Evolutionary conservation across 805 yeast genomes (phyloP).

Genomic region (Candida koratica): DNA sequence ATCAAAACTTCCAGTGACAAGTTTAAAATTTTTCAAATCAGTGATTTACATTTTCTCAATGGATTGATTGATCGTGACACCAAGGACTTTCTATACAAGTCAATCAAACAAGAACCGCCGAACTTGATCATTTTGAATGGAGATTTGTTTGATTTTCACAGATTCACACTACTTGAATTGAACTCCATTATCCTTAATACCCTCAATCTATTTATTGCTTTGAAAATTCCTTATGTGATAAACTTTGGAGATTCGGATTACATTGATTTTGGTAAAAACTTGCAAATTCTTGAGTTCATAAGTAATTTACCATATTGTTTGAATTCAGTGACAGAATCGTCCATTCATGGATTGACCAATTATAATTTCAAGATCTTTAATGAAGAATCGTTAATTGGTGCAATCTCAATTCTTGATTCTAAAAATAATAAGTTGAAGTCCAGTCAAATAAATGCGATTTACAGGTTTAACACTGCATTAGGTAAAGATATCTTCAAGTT

Average conservation of each 20-base stretch:
- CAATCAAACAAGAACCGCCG: constrained; percentile 27
- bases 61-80: constrained; percentile 25
- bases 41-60: constrained; percentile 34
- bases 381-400: constrained; percentile 17
- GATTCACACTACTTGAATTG: constrained; percentile 8
- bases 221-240: constrained; percentile 29
- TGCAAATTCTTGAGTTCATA: constrained; percentile 24
- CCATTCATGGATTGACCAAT: constrained; percentile 36
- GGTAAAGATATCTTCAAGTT: constrained; percentile 21
- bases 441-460: constrained; percentile 33
- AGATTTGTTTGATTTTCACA: constrained; percentile 31
- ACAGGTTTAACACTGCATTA: constrained; percentile 21
- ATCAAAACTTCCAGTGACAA: constrained; percentile 9
- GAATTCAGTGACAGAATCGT: constrained; percentile 18
- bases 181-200: constrained; percentile 3
- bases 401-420: constrained; percentile 34
- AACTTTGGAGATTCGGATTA: constrained; percentile 39
- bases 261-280: constrained; percentile 11
- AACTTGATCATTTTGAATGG: constrained; percentile 39
- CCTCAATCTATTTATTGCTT: constrained; percentile 27
- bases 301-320: constrained; percentile 35
- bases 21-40: constrained; percentile 34
- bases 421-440: constrained; percentile 24
- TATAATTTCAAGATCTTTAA: constrained; percentile 26
- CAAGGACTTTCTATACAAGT: constrained; percentile 24